Conservation (phyloP, 352 stramenopile genomes). For the Pythium sp. region DNA sequence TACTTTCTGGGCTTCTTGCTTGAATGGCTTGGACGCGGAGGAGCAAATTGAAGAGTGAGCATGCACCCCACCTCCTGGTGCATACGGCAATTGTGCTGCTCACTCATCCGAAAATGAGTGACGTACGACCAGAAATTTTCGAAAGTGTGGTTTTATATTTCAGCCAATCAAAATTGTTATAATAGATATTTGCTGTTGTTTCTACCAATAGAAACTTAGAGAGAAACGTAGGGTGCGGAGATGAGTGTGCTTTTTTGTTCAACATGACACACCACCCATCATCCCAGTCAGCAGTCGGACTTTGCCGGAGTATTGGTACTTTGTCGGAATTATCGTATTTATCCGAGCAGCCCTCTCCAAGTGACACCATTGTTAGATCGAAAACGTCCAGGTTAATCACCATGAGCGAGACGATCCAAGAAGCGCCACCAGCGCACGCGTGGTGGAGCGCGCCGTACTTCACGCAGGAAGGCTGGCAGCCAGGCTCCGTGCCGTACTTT, state of each 20-base stretch:
- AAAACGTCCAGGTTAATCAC: background rate
- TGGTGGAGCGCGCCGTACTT: conserved; percentile 59
- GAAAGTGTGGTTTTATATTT: background rate
- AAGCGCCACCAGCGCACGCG: background rate
- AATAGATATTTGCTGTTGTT: background rate
- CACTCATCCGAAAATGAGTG: conserved; percentile 2
- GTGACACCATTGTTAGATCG: background rate
- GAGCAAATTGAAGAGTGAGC: conserved; percentile 9
- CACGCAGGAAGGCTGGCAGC: conserved; percentile 52
- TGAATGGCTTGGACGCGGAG: background rate
- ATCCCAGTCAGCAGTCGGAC: background rate
- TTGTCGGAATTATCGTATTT: background rate
- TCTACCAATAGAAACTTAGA: background rate
- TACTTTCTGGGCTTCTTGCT: background rate
- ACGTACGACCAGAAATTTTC: conserved; percentile 10
- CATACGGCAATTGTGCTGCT: background rate
- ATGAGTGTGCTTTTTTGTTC: background rate
- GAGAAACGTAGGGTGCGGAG: background rate
- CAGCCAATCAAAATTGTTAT: background rate
- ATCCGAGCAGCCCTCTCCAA: background rate
- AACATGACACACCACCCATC: background rate
- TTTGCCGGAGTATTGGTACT: background rate
- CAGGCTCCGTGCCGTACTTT: conserved; percentile 65
- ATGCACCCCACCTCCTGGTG: background rate
- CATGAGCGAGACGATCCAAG: background rate